These are phyloP conservation scores for Phytophthora aleatoria DNA, from an alignment of 352 stramenopile genomes.

Conservation along the genomic window DNA sequence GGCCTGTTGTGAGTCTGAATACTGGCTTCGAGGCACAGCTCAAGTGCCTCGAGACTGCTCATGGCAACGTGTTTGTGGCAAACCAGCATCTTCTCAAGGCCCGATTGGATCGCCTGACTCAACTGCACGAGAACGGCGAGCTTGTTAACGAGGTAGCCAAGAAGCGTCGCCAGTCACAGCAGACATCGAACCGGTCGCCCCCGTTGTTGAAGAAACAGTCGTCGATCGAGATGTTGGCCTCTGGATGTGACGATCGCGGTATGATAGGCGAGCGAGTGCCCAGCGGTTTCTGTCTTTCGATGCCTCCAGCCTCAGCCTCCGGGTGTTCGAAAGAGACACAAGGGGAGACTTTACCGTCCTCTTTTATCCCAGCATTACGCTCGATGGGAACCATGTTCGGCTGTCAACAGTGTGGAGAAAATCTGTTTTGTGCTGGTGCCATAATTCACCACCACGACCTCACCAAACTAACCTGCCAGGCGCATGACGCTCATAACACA, in stretches of 20 bases:
- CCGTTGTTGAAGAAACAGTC: slow-evolving; percentile 35
- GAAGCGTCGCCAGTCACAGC: slow-evolving; percentile 43
- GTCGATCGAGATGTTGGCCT: slow-evolving; percentile 32
- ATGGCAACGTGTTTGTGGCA: slow-evolving; percentile 73
- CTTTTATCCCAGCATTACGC: slow-evolving; percentile 72
- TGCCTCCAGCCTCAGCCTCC: slow-evolving; percentile 18
- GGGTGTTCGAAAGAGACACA: slow-evolving; percentile 11
- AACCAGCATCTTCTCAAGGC: slow-evolving; percentile 76
- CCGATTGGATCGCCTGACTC: slow-evolving; percentile 39
- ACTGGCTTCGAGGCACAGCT: slow-evolving; percentile 87
- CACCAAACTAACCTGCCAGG: slow-evolving; percentile 11
- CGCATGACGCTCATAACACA: background rate
- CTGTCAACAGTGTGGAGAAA: slow-evolving; percentile 58
- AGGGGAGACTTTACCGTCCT: slow-evolving; percentile 10
- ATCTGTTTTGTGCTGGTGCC: slow-evolving; percentile 67
- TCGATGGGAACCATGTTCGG: slow-evolving; percentile 78
- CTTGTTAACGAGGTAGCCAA: slow-evolving; percentile 33
- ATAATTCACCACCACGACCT: slow-evolving; percentile 46
- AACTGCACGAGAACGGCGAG: slow-evolving; percentile 42
- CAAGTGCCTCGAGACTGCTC: slow-evolving; percentile 65
- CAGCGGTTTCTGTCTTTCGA: slow-evolving; percentile 60
- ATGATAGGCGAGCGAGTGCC: slow-evolving; percentile 65
- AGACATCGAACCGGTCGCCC: slow-evolving; percentile 12
- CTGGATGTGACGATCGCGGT: slow-evolving; percentile 54
- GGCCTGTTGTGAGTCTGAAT: slow-evolving; percentile 80